Evolutionary conservation across 2,329 filamentous ascomycete species (phyloP), one percentile per base, ranked within the genome.

Genomic region (Calonectria montana): DNA sequence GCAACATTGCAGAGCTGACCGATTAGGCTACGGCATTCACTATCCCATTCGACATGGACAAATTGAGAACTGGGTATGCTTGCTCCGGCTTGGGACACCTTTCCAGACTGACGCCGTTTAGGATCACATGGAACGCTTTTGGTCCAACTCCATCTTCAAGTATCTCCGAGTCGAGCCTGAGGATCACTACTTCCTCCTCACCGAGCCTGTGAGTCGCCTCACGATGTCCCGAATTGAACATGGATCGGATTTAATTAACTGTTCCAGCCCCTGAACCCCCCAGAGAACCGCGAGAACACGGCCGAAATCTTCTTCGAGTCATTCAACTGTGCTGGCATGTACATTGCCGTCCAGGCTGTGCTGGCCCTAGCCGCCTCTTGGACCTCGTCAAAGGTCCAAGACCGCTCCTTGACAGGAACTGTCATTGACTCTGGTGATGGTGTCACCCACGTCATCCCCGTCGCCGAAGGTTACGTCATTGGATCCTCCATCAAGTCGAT

Each of bases 101-200:
- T 39, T 63, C 71, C n/a, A 6, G 41, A 71, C 82, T 84, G 75
- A 85, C 80, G 73, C 53, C 73, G 67, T 72, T 7, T 77, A 97
- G 94, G 97, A 99, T 86, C 94, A 98, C 81, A 99, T 99, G 97
- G 97, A 99, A 85, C 93, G 97, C 75, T 99, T 98, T 87, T 99
- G 97, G 97, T 98, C 97, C 77, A 98, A 98, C 87, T 99, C 97
- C 75, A 99, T 99, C 86, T 99, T 99, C 91, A 99, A 99, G 85
- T 99, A 99, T 82, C 90, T 99, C 65, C 92, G 97, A 80, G 97
- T 99, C 77, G 97, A 99, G 86, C 97, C 97, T 35, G 97, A 99
- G 86, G 97, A 99, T 83, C 97, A 99, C 85, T 96, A 98, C 88
- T 99, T 99, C 85, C 92, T 99, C 74, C 92, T 99, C 72, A 99